These are phyloP conservation scores for Glebionis coronaria DNA, from an alignment of 129 eudicot genomes.

Conservation along the genomic window DNA sequence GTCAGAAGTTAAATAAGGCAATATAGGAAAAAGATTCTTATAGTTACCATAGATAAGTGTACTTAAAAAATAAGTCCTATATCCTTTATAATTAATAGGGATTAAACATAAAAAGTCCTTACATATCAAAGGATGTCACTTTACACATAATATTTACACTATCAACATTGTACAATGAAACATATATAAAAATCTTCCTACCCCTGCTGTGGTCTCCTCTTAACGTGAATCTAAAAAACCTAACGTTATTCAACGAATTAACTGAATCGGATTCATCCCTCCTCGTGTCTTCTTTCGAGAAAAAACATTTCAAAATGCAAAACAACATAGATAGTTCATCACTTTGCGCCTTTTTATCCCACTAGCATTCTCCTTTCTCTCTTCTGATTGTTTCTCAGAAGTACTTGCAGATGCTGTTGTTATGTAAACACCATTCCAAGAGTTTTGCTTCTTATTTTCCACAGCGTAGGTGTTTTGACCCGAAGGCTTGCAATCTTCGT, in stretches of 20 bases:
- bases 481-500: conserved; percentile 12
- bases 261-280: not conserved
- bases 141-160: not conserved
- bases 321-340: conserved; percentile 48
- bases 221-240: not conserved
- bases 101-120: too few relatives aligned
- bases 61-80: too few relatives aligned
- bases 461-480: conserved; percentile 23
- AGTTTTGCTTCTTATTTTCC: conserved; percentile 3
- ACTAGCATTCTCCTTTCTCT: conserved; percentile 26
- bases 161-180: conserved; percentile 11
- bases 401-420: conserved; percentile 27
- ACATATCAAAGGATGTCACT: not conserved
- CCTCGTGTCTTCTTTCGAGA: conserved; percentile 17
- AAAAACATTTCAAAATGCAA: conserved; percentile 30
- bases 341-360: conserved; percentile 37
- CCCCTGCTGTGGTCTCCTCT: not conserved
- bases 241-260: not conserved
- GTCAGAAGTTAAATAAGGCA: too few relatives aligned
- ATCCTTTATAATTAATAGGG: too few relatives aligned
- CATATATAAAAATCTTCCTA: conserved; percentile 2
- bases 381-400: conserved; percentile 11
- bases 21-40: too few relatives aligned
- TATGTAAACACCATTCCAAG: conserved; percentile 18
- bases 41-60: too few relatives aligned